phyloP scores from a whole-genome alignment of 331 rosid species.

The Pyracantha coccinea region DNA sequence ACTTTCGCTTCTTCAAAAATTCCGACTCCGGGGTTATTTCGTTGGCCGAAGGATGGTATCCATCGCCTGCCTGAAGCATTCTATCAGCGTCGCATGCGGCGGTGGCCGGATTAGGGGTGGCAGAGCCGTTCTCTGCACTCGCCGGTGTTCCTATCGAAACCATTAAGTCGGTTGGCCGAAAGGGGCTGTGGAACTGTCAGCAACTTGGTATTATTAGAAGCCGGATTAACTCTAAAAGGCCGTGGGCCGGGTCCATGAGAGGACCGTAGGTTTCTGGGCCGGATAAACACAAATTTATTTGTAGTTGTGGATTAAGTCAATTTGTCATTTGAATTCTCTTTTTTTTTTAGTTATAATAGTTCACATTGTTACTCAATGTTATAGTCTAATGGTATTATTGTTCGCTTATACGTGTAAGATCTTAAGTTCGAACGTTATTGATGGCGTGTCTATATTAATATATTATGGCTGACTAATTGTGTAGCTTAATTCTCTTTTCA shows the following conservation, averaged over 20 bases:
- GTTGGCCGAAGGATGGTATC: background rate
- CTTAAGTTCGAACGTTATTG: too few relatives aligned
- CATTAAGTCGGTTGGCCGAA: conserved; percentile 22
- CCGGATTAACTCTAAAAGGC: background rate
- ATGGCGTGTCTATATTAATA: too few relatives aligned
- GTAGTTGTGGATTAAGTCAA: too few relatives aligned
- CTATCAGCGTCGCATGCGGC: conserved; percentile 25
- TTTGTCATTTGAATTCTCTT: too few relatives aligned
- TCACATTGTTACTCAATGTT: too few relatives aligned
- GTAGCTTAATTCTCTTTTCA: too few relatives aligned
- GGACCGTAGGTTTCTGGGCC: background rate
- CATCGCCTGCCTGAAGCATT: conserved; percentile 18
- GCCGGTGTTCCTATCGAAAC: conserved; percentile 66
- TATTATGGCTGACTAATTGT: too few relatives aligned
- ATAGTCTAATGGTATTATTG: too few relatives aligned
- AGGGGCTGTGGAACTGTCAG: background rate
- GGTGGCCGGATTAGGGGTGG: conserved; percentile 8
- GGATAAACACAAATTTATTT: background rate
- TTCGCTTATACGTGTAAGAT: too few relatives aligned
- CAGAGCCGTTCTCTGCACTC: conserved; percentile 48
- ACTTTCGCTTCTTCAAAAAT: conserved; percentile 43
- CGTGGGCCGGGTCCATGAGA: background rate
- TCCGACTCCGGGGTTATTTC: conserved; percentile 39
- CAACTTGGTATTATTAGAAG: background rate
- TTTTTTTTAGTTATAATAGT: too few relatives aligned